Base-by-base conservation (phyloP, 495 filamentous ascomycete species). In the Achaetomiella virescens region DNA sequence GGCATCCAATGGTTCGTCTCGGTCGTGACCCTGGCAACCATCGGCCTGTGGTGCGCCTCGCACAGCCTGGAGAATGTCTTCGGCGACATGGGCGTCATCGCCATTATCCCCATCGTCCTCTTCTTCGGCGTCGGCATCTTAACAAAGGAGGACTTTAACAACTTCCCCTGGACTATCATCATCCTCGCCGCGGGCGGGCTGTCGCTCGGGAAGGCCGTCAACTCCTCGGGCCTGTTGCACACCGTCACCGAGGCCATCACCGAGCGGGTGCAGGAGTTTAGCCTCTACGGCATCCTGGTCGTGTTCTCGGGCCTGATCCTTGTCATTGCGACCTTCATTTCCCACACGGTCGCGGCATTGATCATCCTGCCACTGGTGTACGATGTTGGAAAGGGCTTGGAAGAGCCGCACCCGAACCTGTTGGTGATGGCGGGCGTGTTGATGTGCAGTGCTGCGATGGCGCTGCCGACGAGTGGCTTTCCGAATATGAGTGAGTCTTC, bases 91-190 rank as follows among this genome's bases (percentile, higher is more conserved):
- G 93, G 93, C 45, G 90, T 99, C 52, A 87, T 99, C 43, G 93
- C 93, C 50, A 95, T 99, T 67, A 88, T 99, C 57, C 93, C 93
- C 8, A 84, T 99, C 38, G 88, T 93, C 36, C 74, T 96, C 33
- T 99, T 99, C 80, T 99, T 97, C 65, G 93, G 93, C 52, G 89
- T 91, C 11, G 93, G 93, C 36, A 95, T 99, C 66, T 81, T 99
- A 12, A 99, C 91, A 25, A 99, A 99, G 69, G 93, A 97, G 72
- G 93, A 99, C 69, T 99, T 99, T 67, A 99, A 99, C 77, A 99
- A 99, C 66, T 99, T 99, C 73, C 86, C 97, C 31, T 99, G 93
- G 93, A 99, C 93, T 24, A 97, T 99, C 72, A 97, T 99, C 74
- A 97, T 99, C 63, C 84, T 99, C 18, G 93, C 93, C 0, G 93